Evolutionary conservation across 495 filamentous ascomycete species (phyloP).

Genomic region (Penicillium longicatenatum): DNA sequence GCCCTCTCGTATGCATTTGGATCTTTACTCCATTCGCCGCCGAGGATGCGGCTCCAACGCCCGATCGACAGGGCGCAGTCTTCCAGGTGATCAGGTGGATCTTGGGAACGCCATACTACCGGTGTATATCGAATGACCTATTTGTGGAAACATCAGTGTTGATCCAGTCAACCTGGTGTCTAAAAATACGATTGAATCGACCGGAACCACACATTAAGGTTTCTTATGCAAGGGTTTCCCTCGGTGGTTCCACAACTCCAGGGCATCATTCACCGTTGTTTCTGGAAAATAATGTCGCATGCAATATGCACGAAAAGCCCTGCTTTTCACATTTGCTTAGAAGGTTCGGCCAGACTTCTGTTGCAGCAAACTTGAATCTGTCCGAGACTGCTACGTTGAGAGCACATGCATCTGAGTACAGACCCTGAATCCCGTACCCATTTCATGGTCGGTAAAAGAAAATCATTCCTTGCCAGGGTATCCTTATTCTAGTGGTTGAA

Average conservation of each 20-base stretch:
- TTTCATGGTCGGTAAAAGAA: background rate
- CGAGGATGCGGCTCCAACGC: background rate
- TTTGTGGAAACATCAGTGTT: background rate
- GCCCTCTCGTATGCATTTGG: background rate
- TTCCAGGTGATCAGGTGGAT: background rate
- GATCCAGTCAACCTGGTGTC: no score
- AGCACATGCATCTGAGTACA: background rate
- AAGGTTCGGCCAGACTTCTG: background rate
- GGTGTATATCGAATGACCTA: background rate
- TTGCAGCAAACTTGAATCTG: background rate
- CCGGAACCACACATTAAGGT: no score
- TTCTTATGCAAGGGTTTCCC: no score
- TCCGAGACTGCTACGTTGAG: background rate
- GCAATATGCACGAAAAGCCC: background rate
- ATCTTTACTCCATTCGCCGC: background rate
- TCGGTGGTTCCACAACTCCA: background rate
- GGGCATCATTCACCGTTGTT: background rate
- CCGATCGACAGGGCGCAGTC: background rate
- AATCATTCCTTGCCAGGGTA: no score
- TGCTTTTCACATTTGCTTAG: background rate
- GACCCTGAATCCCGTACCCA: background rate
- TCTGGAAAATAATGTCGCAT: background rate
- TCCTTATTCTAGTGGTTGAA: no score
- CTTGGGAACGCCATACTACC: no score
- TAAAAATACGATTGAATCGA: no score